A percentile compares a stretch with the other conserved stretches of the same genome.
Evolutionary conservation across 2,329 filamentous ascomycete species (phyloP).

Genomic region (Diaporthe eres): DNA sequence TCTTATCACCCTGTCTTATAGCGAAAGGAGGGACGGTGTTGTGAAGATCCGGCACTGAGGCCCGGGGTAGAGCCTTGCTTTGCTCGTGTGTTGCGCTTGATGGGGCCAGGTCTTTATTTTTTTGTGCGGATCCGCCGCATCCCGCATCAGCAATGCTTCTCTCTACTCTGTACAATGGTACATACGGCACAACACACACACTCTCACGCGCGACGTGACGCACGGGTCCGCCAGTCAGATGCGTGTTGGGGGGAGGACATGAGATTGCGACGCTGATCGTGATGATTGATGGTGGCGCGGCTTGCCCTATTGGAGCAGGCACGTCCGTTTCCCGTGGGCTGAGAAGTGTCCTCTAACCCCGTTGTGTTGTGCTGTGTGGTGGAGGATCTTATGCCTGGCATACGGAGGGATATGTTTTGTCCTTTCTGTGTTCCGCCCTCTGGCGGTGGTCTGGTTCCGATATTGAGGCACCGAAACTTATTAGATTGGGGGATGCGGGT

Average conservation of each 20-base stretch:
- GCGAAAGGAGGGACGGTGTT: background rate
- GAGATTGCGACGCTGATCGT: slow-evolving; percentile 27
- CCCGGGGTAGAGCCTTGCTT: slow-evolving; percentile 10
- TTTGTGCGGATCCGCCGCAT: slow-evolving; percentile 24
- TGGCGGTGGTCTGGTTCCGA: background rate
- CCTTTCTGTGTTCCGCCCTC: background rate
- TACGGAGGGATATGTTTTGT: background rate
- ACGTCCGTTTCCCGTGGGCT: background rate
- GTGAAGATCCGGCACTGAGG: slow-evolving; percentile 34
- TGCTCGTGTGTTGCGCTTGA: background rate
- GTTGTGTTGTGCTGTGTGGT: background rate
- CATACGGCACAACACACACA: background rate
- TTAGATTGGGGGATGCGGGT: slow-evolving; percentile 10
- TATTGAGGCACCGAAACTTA: slow-evolving; percentile 6
- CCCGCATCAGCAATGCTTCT: background rate
- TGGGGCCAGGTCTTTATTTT: background rate
- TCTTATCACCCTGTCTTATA: slow-evolving; percentile 30
- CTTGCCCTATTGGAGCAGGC: background rate
- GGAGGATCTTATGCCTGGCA: background rate
- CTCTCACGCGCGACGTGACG: background rate
- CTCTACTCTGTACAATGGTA: background rate
- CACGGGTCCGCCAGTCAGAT: slow-evolving; percentile 10
- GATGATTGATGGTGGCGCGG: background rate
- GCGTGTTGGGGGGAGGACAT: background rate
- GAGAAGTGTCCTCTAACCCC: background rate